Conservation (phyloP, 768 basidiomycete genomes). For the Gloeopeniophorella convolvens region DNA sequence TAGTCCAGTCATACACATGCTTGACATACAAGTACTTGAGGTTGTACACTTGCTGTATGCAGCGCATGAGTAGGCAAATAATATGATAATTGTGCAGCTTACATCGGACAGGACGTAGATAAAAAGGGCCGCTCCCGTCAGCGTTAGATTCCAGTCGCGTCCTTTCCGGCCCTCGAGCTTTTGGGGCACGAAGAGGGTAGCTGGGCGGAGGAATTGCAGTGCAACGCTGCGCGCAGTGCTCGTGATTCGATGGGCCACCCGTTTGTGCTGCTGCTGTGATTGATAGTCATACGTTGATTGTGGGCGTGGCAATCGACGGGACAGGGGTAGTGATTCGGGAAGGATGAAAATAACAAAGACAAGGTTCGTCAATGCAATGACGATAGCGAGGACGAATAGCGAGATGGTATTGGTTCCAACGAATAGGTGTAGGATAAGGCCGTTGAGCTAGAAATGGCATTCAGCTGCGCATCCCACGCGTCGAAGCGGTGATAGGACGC, state of each 20-base stretch:
- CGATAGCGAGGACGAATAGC: constrained; percentile 16
- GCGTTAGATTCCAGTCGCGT: constrained; percentile 20
- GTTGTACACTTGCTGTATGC: constrained; percentile 21
- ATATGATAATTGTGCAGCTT: not conserved
- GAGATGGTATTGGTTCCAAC: constrained; percentile 6
- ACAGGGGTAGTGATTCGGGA: constrained; percentile 18
- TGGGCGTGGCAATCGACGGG: constrained; percentile 4
- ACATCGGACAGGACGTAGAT: constrained; percentile 19
- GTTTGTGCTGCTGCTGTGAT: constrained; percentile 1
- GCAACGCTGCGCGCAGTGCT: not conserved
- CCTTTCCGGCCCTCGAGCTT: constrained; percentile 17
- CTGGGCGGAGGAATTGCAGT: constrained; percentile 16
- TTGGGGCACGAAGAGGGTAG: constrained; percentile 15
- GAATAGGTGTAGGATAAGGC: constrained; percentile 11
- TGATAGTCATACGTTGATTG: not conserved
- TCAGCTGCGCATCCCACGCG: not conserved
- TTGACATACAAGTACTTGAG: constrained; percentile 21
- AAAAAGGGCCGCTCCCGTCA: constrained; percentile 18
- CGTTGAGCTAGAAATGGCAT: constrained; percentile 13
- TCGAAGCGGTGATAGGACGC: not conserved
- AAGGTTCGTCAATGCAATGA: constrained; percentile 16
- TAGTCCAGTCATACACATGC: constrained; percentile 21
- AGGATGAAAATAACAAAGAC: constrained; percentile 15
- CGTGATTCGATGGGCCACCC: not conserved
- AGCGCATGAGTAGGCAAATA: not conserved